Evolutionary conservation across 805 yeast genomes (phyloP).

Genomic region (Komagataella populi): DNA sequence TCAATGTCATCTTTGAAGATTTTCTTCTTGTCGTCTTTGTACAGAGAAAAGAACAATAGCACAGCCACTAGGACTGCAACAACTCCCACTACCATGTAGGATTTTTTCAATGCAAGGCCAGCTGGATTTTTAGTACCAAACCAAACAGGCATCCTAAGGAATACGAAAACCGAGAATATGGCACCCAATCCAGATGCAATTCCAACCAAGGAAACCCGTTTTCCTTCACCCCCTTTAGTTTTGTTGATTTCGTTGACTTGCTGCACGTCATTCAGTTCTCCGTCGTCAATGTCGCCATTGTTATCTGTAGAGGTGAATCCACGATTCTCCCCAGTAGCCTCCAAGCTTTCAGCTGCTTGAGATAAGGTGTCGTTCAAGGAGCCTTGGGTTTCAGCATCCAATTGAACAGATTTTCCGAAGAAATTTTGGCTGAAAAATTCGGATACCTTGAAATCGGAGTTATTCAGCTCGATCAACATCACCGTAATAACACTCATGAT

Average conservation of each 20-base stretch:
- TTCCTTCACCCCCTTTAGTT: slow-evolving; percentile 28
- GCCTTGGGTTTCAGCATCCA: slow-evolving; percentile 20
- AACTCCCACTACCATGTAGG: slow-evolving; percentile 36
- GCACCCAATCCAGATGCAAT: slow-evolving; percentile 56
- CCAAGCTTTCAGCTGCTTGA: slow-evolving; percentile 9
- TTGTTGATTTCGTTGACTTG: slow-evolving; percentile 10
- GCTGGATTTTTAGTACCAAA: slow-evolving; percentile 27
- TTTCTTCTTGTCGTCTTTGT: slow-evolving; percentile 24
- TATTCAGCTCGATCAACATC: slow-evolving; percentile 31
- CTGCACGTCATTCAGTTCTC: slow-evolving; percentile 1
- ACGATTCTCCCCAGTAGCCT: slow-evolving; percentile 1
- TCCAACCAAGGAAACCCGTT: slow-evolving; percentile 48
- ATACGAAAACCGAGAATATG: slow-evolving; percentile 39
- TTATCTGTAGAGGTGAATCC: slow-evolving; percentile 4
- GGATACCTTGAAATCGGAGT: slow-evolving; percentile 24
- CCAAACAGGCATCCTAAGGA: slow-evolving; percentile 42
- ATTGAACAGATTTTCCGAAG: slow-evolving; percentile 9
- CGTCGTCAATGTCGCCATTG: slow-evolving; percentile 5
- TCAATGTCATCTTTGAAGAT: slow-evolving; percentile 16
- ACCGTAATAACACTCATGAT: slow-evolving; percentile 32
- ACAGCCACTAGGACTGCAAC: slow-evolving; percentile 24
- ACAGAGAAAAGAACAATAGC: slow-evolving; percentile 26
- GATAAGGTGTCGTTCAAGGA: slow-evolving; percentile 4
- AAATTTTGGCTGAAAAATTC: slow-evolving; percentile 9
- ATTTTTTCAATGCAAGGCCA: slow-evolving; percentile 25